These are phyloP conservation scores for Osmanthus fragrans DNA, from an alignment of 257 asterid genomes.

Conservation along the genomic window DNA sequence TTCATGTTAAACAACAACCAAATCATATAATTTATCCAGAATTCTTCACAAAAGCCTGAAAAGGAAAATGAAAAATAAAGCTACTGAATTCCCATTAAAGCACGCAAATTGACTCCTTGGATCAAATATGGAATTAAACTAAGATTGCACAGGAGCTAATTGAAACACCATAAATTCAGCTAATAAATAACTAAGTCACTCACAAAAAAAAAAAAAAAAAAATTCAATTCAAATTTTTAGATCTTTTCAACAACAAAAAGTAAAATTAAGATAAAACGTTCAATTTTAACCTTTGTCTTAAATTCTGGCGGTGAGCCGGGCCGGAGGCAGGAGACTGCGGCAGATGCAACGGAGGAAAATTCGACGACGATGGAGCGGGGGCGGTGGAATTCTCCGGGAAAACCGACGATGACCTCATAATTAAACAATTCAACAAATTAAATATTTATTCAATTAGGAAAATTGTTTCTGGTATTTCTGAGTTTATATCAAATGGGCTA, in stretches of 20 bases:
- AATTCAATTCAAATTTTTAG: slow-evolving; percentile 37
- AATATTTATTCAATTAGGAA: slow-evolving; percentile 24
- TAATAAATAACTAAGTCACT: background rate
- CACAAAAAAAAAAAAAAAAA: no score
- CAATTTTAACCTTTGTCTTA: slow-evolving; percentile 50
- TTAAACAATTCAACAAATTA: slow-evolving; percentile 21
- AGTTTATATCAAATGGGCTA: slow-evolving; percentile 16
- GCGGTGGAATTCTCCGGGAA: slow-evolving; percentile 62
- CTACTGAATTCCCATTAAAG: slow-evolving; percentile 25
- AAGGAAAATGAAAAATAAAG: slow-evolving; percentile 12
- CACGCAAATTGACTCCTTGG: slow-evolving; percentile 23
- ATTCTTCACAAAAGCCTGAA: background rate
- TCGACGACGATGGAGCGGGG: slow-evolving; percentile 38
- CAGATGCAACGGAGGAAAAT: slow-evolving; percentile 30
- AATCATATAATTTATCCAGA: slow-evolving; percentile 5
- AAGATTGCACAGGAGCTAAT: slow-evolving; percentile 22
- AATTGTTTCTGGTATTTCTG: slow-evolving; percentile 27
- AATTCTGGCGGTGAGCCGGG: slow-evolving; percentile 34
- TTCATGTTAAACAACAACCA: slow-evolving; percentile 1
- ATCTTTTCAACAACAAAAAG: slow-evolving; percentile 28
- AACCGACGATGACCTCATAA: slow-evolving; percentile 63
- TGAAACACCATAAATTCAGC: slow-evolving; percentile 25
- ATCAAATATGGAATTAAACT: slow-evolving; percentile 33
- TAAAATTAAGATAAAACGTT: slow-evolving; percentile 31
- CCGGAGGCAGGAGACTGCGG: slow-evolving; percentile 23